Evolutionary conservation across 805 yeast genomes (phyloP), one percentile per base, ranked within the genome.

Genomic region (Candida coquimbonensis): DNA sequence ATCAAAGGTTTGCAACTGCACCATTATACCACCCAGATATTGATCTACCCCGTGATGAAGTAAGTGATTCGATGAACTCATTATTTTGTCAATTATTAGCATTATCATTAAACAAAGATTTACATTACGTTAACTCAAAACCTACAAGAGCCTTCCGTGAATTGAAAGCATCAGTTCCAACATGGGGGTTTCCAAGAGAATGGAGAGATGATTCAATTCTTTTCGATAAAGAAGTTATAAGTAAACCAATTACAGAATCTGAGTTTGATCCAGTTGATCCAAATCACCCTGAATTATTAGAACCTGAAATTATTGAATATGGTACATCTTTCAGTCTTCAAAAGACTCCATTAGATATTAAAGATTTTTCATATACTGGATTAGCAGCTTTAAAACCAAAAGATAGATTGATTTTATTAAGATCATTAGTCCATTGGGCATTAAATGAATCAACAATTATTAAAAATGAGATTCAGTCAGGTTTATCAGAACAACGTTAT

Each of bases 181-280:
- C 3, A 1, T 53, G 48, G 45, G 62, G 63, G 3, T 42, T 59
- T n/a, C 63, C 63, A 5, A 35, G 27, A 8, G 61, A 58, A 46
- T 59, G 63, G 63, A 49, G 62, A 43, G 54, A 59, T 48, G 61
- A 59, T 45, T 41, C 52, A 2, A 47, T 40, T 3, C 43, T 59
- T 7, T 50, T 49, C 29, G 37, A 38, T 4, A 44, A 43, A 31
- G 39, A 45, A 0, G 32, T 44, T 1, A 24, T 46, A 21, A 40
- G 41, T 14, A 13, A 13, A 16, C 19, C 33, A 16, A n/a, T 21
- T 21, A 37, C 44, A 19, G 44, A 46, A 3, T 45, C 43, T 11
- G 49, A 46, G 7, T 35, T 35, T 13, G 54, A 47, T 25, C 54
- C 57, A 6, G 49, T 59, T 14, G 63, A 59, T 45, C 50, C 53